These are phyloP conservation scores for Phaeotremella skinneri DNA, from an alignment of 768 basidiomycete species.

Conservation along the genomic window DNA sequence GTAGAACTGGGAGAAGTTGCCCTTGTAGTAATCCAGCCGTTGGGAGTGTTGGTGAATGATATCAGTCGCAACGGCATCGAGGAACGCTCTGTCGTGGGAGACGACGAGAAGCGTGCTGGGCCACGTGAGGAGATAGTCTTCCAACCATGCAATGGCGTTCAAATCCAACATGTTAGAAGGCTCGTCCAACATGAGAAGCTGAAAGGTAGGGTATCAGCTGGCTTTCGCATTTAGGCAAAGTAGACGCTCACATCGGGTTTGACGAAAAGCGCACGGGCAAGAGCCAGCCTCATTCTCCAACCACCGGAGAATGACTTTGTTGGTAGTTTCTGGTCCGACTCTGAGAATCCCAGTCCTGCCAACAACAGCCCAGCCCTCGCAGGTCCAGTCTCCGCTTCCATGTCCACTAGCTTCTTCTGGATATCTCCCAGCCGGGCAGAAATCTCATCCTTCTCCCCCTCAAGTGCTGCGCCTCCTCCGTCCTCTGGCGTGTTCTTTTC, in stretches of 20 bases:
- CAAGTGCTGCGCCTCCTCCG: slow-evolving; percentile 37
- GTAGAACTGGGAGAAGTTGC: slow-evolving; percentile 99
- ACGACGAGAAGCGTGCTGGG: slow-evolving; percentile 86
- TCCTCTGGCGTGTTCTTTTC: slow-evolving; percentile 59
- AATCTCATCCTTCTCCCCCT: slow-evolving; percentile 69
- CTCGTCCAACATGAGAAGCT: slow-evolving; percentile 80
- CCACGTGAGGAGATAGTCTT: slow-evolving; percentile 97
- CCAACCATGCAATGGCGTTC: slow-evolving; percentile 94
- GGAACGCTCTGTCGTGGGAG: slow-evolving; percentile 95
- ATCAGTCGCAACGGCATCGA: slow-evolving; percentile 95
- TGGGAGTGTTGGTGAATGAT: slow-evolving; percentile 92
- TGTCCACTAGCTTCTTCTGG: slow-evolving; percentile 85
- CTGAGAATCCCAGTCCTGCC: slow-evolving; percentile 89
- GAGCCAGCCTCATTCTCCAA: slow-evolving; percentile 95
- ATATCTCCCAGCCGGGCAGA: slow-evolving; percentile 79
- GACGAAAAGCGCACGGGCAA: slow-evolving; percentile 93
- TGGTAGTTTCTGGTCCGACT: slow-evolving; percentile 75
- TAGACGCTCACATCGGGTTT: slow-evolving; percentile 62
- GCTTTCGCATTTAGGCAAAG: no score
- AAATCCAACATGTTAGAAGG: slow-evolving; percentile 97
- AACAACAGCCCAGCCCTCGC: slow-evolving; percentile 83
- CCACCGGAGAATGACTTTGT: slow-evolving; percentile 91
- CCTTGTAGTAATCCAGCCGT: slow-evolving; percentile 95
- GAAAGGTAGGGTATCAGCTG: slow-evolving; percentile 55
- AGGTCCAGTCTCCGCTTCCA: slow-evolving; percentile 98